Conservation (phyloP, 768 basidiomycete species). For the Pulveroboletus sp. region DNA sequence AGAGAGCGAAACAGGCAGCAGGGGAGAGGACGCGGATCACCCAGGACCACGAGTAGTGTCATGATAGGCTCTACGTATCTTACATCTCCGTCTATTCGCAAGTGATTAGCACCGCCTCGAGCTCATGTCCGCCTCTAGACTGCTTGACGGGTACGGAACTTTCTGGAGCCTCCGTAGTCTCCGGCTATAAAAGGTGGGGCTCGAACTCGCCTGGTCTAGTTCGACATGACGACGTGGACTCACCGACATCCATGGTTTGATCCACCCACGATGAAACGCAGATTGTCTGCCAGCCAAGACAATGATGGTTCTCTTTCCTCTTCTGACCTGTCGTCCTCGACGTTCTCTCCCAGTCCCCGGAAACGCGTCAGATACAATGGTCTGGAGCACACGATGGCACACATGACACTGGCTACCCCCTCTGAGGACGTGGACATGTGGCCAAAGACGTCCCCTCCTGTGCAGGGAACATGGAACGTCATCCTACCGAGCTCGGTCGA, state of each 20-base stretch:
- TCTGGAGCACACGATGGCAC: slow-evolving; percentile 56
- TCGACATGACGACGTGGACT: slow-evolving; percentile 32
- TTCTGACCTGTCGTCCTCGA: slow-evolving; percentile 12
- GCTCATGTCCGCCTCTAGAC: no score
- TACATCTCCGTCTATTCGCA: slow-evolving; percentile 13
- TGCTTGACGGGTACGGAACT: slow-evolving; percentile 2
- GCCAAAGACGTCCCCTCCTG: slow-evolving; percentile 6
- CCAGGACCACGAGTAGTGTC: slow-evolving; percentile 20
- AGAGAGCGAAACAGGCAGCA: slow-evolving; percentile 65
- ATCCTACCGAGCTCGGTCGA: slow-evolving; percentile 40
- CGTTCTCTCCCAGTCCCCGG: slow-evolving; percentile 39
- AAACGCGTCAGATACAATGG: slow-evolving; percentile 49
- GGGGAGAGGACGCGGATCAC: slow-evolving; percentile 31
- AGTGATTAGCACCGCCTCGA: no score
- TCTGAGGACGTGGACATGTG: slow-evolving; percentile 20
- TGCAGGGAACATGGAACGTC: slow-evolving; percentile 10
- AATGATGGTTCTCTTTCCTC: slow-evolving; percentile 8
- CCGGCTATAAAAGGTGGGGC: background rate
- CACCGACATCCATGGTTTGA: slow-evolving; percentile 45
- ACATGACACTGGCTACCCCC: slow-evolving; percentile 33
- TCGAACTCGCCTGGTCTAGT: background rate
- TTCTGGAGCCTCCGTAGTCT: slow-evolving; percentile 6
- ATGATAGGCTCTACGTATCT: slow-evolving; percentile 6
- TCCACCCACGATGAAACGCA: slow-evolving; percentile 40
- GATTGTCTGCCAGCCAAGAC: slow-evolving; percentile 21